Evolutionary conservation across 805 yeast species (phyloP).

Genomic region (Wickerhamomyces queroliae): DNA sequence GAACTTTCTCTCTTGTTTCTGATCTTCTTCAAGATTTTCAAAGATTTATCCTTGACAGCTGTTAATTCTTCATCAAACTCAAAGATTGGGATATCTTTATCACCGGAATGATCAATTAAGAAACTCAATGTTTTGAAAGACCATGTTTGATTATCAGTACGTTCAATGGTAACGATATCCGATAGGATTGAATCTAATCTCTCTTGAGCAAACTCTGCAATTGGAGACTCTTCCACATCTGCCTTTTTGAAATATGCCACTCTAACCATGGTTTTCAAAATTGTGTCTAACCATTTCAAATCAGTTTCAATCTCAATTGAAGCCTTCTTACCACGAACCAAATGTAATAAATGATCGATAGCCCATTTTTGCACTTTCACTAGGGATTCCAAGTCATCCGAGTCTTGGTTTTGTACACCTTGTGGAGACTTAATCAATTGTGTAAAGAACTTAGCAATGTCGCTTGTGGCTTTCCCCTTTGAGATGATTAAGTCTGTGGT

Average conservation of each 20-base stretch:
- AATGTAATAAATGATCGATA: constrained; percentile 49
- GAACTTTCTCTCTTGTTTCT: constrained; percentile 28
- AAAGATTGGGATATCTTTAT: constrained; percentile 23
- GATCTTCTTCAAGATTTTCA: constrained; percentile 41
- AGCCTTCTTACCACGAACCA: constrained; percentile 41
- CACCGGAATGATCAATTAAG: constrained; percentile 22
- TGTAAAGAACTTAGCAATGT: constrained; percentile 12
- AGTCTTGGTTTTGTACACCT: constrained; percentile 7
- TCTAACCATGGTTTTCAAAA: constrained; percentile 25
- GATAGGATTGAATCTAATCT: constrained; percentile 65
- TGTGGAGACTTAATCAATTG: constrained; percentile 10
- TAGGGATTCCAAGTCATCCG: constrained; percentile 6
- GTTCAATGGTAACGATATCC: constrained; percentile 41
- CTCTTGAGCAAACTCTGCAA: constrained; percentile 45
- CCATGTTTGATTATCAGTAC: constrained; percentile 51
- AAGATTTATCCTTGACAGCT: constrained; percentile 40
- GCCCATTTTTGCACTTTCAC: constrained; percentile 39
- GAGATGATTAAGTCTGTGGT: constrained; percentile 43
- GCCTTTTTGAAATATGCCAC: constrained; percentile 26
- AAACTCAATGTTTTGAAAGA: constrained; percentile 45
- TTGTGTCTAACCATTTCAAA: constrained; percentile 23
- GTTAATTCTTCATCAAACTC: constrained; percentile 56
- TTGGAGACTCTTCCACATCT: constrained; percentile 15
- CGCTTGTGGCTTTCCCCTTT: constrained; percentile 6
- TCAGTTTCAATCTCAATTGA: constrained; percentile 16